Conservation (phyloP, 495 filamentous ascomycete species). For the Beverwykella pulmonaria region DNA sequence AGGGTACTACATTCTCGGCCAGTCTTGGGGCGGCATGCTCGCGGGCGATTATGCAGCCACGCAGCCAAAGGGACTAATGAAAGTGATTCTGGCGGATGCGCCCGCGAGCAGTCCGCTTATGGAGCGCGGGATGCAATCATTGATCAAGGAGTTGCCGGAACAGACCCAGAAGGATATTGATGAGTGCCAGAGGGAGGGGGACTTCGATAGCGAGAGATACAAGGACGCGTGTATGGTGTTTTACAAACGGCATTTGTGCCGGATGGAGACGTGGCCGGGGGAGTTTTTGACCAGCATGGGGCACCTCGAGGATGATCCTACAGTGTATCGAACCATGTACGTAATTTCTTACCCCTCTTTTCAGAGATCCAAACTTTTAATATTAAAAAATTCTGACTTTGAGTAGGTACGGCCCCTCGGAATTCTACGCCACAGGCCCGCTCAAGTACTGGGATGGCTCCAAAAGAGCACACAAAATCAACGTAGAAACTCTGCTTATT, state of each 20-base stretch:
- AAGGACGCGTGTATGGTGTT: constrained; percentile 50
- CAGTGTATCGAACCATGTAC: constrained; percentile 52
- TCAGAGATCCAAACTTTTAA: too few species aligned
- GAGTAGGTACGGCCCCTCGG: constrained; percentile 51
- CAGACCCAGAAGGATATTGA: constrained; percentile 49
- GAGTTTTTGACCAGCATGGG: constrained; percentile 41
- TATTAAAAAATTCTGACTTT: too few species aligned
- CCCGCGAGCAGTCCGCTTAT: constrained; percentile 46
- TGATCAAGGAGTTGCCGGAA: constrained; percentile 47
- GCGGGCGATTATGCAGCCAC: constrained; percentile 46
- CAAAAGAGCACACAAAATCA: constrained; percentile 44
- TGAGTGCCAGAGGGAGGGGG: constrained; percentile 45
- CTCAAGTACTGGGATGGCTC: constrained; percentile 52
- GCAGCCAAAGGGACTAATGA: constrained; percentile 47
- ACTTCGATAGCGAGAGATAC: constrained; percentile 52
- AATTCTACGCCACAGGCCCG: constrained; percentile 51
- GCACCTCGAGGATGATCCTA: constrained; percentile 50
- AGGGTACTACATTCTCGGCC: constrained; percentile 52
- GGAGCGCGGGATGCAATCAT: constrained; percentile 37
- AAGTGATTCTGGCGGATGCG: constrained; percentile 49
- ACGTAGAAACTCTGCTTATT: constrained; percentile 50
- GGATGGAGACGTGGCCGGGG: constrained; percentile 46
- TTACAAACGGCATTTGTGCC: constrained; percentile 50
- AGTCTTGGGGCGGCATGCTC: constrained; percentile 59
- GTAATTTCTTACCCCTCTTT: neutral